These are phyloP conservation scores for Pyricularia sp. DNA, from an alignment of 2,329 filamentous ascomycete genomes.

Conservation along the genomic window DNA sequence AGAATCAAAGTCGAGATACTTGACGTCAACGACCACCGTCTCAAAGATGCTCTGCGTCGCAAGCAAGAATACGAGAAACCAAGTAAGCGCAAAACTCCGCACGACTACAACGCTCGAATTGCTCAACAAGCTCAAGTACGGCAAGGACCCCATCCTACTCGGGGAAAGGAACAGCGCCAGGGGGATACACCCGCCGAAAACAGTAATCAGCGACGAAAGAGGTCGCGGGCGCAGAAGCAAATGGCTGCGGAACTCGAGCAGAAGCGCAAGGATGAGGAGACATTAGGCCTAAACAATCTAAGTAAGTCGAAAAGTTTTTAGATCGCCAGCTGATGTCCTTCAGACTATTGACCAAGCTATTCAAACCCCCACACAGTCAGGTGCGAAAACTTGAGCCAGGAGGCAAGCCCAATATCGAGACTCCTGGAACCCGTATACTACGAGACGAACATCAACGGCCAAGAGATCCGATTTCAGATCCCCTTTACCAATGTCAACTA, in stretches of 20 bases:
- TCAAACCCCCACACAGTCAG: conserved; percentile 23
- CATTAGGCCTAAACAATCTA: background rate
- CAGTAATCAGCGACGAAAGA: conserved; percentile 4
- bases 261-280: background rate
- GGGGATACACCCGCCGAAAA: conserved; percentile 1
- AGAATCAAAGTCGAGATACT: conserved; percentile 52
- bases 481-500: conserved; percentile 72
- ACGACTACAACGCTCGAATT: conserved; percentile 14
- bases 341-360: background rate
- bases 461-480: conserved; percentile 30
- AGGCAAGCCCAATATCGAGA: conserved; percentile 24
- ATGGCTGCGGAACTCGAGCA: conserved; percentile 5
- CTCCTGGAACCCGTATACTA: conserved; percentile 30
- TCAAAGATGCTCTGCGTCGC: conserved; percentile 51
- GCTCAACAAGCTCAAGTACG: conserved; percentile 13
- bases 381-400: conserved; percentile 32
- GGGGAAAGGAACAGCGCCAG: conserved; percentile 7
- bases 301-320: background rate
- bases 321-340: background rate
- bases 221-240: background rate
- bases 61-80: conserved; percentile 54
- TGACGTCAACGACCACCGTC: conserved; percentile 27
- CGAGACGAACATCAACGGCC: conserved; percentile 31
- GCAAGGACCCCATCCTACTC: conserved; percentile 21
- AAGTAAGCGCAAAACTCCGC: conserved; percentile 29